A percentile compares a stretch with the other conserved stretches of the same genome.
phyloP scores from a whole-genome alignment of 2,329 filamentous ascomycete species.

The Emmonsiellopsis sp. region DNA sequence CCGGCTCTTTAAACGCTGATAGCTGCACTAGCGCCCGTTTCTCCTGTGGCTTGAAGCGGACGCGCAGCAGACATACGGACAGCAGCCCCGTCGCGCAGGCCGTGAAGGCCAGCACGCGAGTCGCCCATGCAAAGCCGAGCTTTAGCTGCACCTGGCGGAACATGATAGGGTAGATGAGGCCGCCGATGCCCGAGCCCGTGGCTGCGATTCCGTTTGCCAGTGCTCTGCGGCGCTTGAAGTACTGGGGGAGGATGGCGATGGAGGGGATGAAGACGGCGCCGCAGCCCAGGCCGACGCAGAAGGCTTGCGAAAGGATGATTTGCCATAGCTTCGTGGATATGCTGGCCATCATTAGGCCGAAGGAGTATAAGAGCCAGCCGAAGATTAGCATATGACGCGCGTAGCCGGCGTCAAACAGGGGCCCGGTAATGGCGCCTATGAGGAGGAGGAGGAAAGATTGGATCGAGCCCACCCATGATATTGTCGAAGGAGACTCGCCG shows the following conservation, averaged over 20 bases:
- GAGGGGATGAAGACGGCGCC: constrained; percentile 56
- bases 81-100: constrained; percentile 19
- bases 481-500: constrained; percentile 33
- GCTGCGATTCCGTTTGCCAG: constrained; percentile 54
- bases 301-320: constrained; percentile 42
- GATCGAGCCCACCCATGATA: constrained; percentile 46
- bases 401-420: constrained; percentile 45
- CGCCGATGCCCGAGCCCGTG: constrained; percentile 46
- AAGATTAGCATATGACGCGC: constrained; percentile 33
- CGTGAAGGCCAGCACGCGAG: constrained; percentile 43
- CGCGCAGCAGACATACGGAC: constrained; percentile 8
- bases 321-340: constrained; percentile 45
- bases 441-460: constrained; percentile 45
- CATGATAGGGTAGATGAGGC: constrained; percentile 47
- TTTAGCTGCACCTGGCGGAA: constrained; percentile 33
- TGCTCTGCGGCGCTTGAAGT: constrained; percentile 49
- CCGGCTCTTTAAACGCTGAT: constrained; percentile 12
- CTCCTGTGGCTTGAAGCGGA: constrained; percentile 13
- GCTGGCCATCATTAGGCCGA: constrained; percentile 46
- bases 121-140: constrained; percentile 49
- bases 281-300: constrained; percentile 46
- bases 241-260: constrained; percentile 57
- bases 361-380: constrained; percentile 36
- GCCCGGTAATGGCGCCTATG: constrained; percentile 42
- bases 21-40: constrained; percentile 12